A percentile compares a stretch with the other conserved stretches of the same genome.
Conservation (phyloP, 371 early-diverging fungal species). For the Mucor lusitanicus region DNA sequence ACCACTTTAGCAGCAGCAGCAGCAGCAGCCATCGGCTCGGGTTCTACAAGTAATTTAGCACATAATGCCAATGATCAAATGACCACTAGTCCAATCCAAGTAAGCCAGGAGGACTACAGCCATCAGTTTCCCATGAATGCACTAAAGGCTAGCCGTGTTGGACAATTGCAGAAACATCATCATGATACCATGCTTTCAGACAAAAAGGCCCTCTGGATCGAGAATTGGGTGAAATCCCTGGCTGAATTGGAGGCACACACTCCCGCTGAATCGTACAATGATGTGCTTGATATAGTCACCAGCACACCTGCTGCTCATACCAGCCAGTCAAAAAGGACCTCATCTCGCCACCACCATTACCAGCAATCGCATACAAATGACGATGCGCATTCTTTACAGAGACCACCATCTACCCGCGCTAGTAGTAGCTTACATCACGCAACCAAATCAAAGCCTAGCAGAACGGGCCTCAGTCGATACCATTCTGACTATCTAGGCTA, state of each 20-base stretch:
- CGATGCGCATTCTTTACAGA: not conserved
- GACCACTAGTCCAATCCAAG: not conserved
- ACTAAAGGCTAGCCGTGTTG: not conserved
- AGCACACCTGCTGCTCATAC: not conserved
- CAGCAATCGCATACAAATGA: not conserved
- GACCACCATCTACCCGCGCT: not conserved
- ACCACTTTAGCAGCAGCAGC: not conserved
- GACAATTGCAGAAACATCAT: not conserved
- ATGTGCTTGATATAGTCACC: not conserved
- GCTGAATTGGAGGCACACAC: slow-evolving; percentile 8
- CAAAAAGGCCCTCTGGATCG: slow-evolving; percentile 25
- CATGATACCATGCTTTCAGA: slow-evolving; percentile 3
- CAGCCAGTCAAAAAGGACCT: not conserved
- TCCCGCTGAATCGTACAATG: not conserved
- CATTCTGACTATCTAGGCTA: not conserved
- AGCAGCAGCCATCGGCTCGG: not conserved
- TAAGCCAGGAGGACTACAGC: not conserved
- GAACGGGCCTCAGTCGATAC: not conserved
- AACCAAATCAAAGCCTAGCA: not conserved
- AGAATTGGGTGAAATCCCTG: slow-evolving; percentile 26
- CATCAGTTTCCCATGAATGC: not conserved
- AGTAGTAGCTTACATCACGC: not conserved
- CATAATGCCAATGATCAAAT: not conserved
- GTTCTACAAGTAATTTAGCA: not conserved
- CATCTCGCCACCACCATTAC: not conserved